Evolutionary conservation across 2,329 filamentous ascomycete species (phyloP), one percentile per base, ranked within the genome.

Genomic region (Neonectria faginata): DNA sequence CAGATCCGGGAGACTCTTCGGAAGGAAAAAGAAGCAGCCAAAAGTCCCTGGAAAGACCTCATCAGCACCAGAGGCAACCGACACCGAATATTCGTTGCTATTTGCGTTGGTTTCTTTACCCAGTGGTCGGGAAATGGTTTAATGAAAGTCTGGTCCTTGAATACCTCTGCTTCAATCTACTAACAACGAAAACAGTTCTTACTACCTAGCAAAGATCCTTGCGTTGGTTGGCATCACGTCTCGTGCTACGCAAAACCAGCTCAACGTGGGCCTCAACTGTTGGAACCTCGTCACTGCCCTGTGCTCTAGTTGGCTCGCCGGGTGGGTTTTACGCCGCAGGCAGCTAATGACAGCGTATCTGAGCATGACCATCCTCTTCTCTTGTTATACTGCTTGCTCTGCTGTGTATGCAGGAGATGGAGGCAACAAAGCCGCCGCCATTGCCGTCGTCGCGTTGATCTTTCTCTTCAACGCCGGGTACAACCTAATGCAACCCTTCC

Each of bases 391-490:
- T n/a, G 45, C 45, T n/a, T 29, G 22, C 9, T 29, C 45, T 29
- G 25, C 14, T 29, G 22, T 48, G 5, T 48, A 48, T 31, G 45
- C 22, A 10, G 45, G 10, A 48, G 64, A 67, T 1, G 52, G 65
- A 2, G 70, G 66, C 11, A 67, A 64, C 10, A 29, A 68, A 52
- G 57, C 48, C 44, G 0, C 54, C 41, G 70, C 52, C 53, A 65
- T 42, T 12, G 67, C 72, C 0, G 77, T 80, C 1, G 73, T 82
- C 3, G 70, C 75, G 0, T 74, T 78, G 39, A 71, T 81, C 0
- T 81, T 82, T 27, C 73, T 80, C 22, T 81, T 77, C 57, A 78
- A 76, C 16, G 72, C 73, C 9, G 74, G 73, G 52, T 80, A 79
- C 57, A 75, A 77, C 42, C 70, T 80, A 7, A 69, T 69, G 6